A percentile compares a stretch with the other conserved stretches of the same genome.
Conservation (phyloP, 371 early-diverging fungal genomes). For the Syncephalastrum racemosum region DNA sequence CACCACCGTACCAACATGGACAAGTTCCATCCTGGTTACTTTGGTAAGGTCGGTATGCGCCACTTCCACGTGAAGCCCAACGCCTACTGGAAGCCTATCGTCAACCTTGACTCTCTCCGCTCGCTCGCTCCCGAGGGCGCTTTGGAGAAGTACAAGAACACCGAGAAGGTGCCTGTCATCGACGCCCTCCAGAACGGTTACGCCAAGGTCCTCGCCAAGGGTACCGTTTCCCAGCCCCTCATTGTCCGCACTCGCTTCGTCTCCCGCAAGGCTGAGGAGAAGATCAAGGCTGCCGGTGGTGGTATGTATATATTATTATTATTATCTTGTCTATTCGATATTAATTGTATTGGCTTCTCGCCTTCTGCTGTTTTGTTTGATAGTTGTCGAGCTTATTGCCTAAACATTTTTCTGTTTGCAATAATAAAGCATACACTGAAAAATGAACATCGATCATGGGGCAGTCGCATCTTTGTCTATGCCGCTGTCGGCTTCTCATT, state of each 20-base stretch:
- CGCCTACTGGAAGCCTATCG: slow-evolving; percentile 82
- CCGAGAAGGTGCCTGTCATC: slow-evolving; percentile 92
- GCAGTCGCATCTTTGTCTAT: no score
- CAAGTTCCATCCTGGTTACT: slow-evolving; percentile 99
- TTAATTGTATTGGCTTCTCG: no score
- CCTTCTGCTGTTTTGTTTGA: no score
- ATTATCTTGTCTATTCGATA: no score
- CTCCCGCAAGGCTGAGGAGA: slow-evolving; percentile 94
- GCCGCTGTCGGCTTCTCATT: no score
- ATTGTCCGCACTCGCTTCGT: slow-evolving; percentile 98
- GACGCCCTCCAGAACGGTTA: slow-evolving; percentile 91
- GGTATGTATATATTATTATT: slow-evolving; percentile 32
- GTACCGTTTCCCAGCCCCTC: slow-evolving; percentile 92
- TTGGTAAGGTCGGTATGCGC: slow-evolving; percentile 99
- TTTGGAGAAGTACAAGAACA: slow-evolving; percentile 84
- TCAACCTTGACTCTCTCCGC: slow-evolving; percentile 97
- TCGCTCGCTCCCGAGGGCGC: slow-evolving; percentile 91
- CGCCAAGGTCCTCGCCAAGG: slow-evolving; percentile 98
- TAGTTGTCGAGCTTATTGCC: no score
- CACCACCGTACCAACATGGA: slow-evolving; percentile 99
- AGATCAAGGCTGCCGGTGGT: slow-evolving; percentile 99
- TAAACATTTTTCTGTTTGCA: no score
- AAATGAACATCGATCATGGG: no score
- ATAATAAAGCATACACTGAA: no score
- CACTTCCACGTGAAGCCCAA: slow-evolving; percentile 98